Evolutionary conservation across 2,329 filamentous ascomycete species (phyloP).

Genomic region (Zasmidium angulare): DNA sequence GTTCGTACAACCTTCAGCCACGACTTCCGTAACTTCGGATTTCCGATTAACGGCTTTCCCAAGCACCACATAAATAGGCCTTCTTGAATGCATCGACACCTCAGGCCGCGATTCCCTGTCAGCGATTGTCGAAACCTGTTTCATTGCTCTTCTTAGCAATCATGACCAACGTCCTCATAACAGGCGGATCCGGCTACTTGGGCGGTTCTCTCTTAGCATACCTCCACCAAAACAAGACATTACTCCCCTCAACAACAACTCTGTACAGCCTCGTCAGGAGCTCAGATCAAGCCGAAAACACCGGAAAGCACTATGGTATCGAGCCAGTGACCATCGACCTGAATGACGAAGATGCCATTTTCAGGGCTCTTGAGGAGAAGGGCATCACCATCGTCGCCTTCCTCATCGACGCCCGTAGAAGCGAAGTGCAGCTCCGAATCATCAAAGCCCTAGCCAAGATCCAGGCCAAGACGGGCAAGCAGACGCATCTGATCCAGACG

Average conservation of each 20-base stretch:
- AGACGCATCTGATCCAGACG: background rate
- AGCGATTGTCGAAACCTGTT: background rate
- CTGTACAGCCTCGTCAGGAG: background rate
- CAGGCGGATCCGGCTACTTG: background rate
- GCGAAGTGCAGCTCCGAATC: background rate
- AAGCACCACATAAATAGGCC: background rate
- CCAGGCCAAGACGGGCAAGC: background rate
- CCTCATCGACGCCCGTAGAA: background rate
- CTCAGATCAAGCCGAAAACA: background rate
- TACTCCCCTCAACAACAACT: background rate
- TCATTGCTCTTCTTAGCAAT: background rate
- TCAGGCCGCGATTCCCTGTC: background rate
- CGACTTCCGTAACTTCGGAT: no score
- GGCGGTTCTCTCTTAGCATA: background rate
- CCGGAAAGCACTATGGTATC: background rate
- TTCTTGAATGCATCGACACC: background rate
- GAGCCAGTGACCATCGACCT: background rate
- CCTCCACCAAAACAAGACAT: background rate
- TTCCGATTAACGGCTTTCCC: no score
- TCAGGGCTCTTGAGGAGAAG: background rate
- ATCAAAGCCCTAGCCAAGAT: background rate
- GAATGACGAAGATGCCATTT: background rate
- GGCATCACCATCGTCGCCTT: background rate
- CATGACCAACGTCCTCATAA: background rate
- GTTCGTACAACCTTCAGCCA: no score